Conservation (phyloP, 2,329 filamentous ascomycete genomes). For the Penicillium sp. region DNA sequence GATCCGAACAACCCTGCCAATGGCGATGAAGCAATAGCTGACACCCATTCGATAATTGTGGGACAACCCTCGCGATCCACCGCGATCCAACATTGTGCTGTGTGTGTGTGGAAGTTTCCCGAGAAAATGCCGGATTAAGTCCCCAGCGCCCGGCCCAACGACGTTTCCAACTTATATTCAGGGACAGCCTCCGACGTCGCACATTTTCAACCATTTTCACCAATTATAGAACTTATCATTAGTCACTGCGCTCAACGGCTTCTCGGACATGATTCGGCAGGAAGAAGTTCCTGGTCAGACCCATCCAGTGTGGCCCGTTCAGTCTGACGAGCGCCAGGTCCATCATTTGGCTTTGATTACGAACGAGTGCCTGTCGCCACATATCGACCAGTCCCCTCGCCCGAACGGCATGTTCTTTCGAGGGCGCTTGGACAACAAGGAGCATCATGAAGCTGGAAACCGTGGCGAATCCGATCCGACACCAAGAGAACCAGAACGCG, state of each 20-base stretch:
- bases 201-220: not conserved
- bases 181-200: not conserved
- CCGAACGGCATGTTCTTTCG: slow-evolving; percentile 14
- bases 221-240: not conserved
- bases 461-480: slow-evolving; percentile 19
- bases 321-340: slow-evolving; percentile 20
- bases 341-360: slow-evolving; percentile 19
- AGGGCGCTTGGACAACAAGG: slow-evolving; percentile 20
- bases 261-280: slow-evolving; percentile 3
- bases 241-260: not conserved
- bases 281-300: slow-evolving; percentile 16
- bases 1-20: not conserved
- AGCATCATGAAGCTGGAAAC: slow-evolving; percentile 23
- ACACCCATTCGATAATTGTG: not conserved
- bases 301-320: slow-evolving; percentile 18
- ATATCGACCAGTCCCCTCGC: slow-evolving; percentile 16
- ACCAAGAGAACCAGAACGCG: slow-evolving; percentile 25
- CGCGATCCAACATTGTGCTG: not conserved
- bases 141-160: slow-evolving; percentile 1
- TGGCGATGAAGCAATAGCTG: not conserved
- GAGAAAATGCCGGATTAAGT: slow-evolving; percentile 7
- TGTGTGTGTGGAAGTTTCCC: not conserved
- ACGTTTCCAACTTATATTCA: not conserved
- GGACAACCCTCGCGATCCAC: not conserved
- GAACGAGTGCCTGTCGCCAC: slow-evolving; percentile 18